phyloP scores from a whole-genome alignment of 176 grass and related monocot genomes.

The Rhipidocladum racemiflorum region DNA sequence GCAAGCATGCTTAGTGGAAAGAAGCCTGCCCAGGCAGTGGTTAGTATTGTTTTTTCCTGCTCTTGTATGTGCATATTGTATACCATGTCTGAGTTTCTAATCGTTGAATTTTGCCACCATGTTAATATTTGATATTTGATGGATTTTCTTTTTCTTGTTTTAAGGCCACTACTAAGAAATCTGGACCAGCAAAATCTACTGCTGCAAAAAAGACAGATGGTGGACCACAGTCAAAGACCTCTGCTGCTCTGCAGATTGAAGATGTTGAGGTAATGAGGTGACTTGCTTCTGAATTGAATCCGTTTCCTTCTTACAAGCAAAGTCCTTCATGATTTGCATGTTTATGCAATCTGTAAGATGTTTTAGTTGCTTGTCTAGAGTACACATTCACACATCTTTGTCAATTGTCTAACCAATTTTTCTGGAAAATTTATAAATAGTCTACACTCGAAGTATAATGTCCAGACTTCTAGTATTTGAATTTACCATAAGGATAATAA shows the following conservation, averaged over 20 bases:
- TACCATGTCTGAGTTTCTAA: neutral
- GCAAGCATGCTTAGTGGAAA: constrained; percentile 99
- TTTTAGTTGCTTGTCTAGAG: neutral
- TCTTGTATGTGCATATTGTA: constrained; percentile 12
- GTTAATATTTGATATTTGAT: constrained; percentile 9
- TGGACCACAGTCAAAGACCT: constrained; percentile 57
- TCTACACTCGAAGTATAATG: neutral
- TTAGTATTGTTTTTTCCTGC: constrained; percentile 38
- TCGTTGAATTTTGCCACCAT: constrained; percentile 11
- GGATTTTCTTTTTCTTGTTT: constrained; percentile 19
- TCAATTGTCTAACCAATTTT: neutral
- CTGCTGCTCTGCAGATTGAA: constrained; percentile 60
- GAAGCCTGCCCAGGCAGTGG: constrained; percentile 57
- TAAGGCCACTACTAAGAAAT: constrained; percentile 71
- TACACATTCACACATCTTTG: neutral
- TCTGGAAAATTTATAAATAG: neutral
- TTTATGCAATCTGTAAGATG: neutral
- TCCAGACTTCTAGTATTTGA: neutral
- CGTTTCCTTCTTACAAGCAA: neutral
- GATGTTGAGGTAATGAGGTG: constrained; percentile 98
- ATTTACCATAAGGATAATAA: neutral
- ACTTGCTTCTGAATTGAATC: constrained; percentile 36
- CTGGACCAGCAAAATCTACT: constrained; percentile 54
- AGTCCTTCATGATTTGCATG: neutral
- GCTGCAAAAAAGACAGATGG: constrained; percentile 72